These are phyloP conservation scores for Pseudoscleropodium purum DNA, from an alignment of 225 moss, liverwort and hornwort species.

Conservation along the genomic window DNA sequence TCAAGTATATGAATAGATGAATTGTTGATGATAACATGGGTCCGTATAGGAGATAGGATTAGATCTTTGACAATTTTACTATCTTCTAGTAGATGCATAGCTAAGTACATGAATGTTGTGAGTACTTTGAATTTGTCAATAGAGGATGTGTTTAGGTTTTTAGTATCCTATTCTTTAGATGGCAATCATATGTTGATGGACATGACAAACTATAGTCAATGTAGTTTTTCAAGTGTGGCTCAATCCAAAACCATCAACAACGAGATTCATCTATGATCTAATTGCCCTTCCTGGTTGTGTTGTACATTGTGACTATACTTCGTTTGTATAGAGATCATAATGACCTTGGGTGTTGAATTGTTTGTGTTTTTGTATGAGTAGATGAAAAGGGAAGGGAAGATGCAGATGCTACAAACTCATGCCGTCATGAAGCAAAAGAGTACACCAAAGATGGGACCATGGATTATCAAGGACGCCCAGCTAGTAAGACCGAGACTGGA, in stretches of 20 bases:
- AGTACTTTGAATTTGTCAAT: neutral
- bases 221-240: neutral
- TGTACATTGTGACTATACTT: neutral
- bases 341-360: neutral
- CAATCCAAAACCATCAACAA: neutral
- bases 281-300: neutral
- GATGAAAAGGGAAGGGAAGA: conserved; percentile 11
- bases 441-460: conserved; percentile 47
- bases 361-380: conserved; percentile 2
- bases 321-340: neutral
- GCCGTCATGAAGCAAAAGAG: neutral
- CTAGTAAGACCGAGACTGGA: conserved; percentile 28
- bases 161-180: neutral
- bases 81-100: no score
- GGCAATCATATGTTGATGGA: neutral
- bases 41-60: no score
- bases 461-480: conserved; percentile 50
- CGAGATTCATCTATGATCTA: neutral
- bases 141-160: neutral
- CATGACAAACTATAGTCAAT: neutral
- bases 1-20: no score
- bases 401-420: neutral
- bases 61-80: no score
- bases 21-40: no score
- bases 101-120: neutral